Percentiles rank a stretch among this genome's conserved stretches.
phyloP scores from a whole-genome alignment of 768 basidiomycete genomes.

The Podaxis mareebaensis region DNA sequence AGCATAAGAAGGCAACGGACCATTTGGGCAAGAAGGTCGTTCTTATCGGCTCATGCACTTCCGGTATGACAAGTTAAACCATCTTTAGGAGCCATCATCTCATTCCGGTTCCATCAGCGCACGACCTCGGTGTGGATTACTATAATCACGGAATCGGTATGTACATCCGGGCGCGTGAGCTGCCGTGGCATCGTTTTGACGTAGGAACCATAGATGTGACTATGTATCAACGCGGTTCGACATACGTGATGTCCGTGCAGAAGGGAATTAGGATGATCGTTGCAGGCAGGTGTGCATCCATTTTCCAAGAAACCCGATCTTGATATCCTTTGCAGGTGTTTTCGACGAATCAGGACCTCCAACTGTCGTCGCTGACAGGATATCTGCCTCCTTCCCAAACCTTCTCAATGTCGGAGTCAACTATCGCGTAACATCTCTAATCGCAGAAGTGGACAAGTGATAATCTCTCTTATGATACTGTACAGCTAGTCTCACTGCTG shows the following conservation, averaged over 20 bases:
- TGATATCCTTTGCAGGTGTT: slow-evolving; percentile 20
- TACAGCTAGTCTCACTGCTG: neutral
- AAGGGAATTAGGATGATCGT: slow-evolving; percentile 28
- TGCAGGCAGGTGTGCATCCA: slow-evolving; percentile 14
- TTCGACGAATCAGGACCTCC: slow-evolving; percentile 51
- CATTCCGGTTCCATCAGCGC: slow-evolving; percentile 24
- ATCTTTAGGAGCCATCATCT: neutral
- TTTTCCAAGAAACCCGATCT: neutral
- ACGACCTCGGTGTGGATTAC: slow-evolving; percentile 40
- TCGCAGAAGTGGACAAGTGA: slow-evolving; percentile 16
- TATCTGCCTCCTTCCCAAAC: slow-evolving; percentile 46
- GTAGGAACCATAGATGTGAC: slow-evolving; percentile 40
- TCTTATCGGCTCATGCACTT: slow-evolving; percentile 57
- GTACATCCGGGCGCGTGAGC: slow-evolving; percentile 23
- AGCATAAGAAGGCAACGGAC: slow-evolving; percentile 45
- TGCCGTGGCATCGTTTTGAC: slow-evolving; percentile 25
- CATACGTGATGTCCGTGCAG: slow-evolving; percentile 47
- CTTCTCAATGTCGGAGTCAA: slow-evolving; percentile 20
- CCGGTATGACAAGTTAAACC: slow-evolving; percentile 27
- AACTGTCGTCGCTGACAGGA: slow-evolving; percentile 45
- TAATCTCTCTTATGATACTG: neutral
- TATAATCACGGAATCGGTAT: slow-evolving; percentile 37
- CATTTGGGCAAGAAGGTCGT: slow-evolving; percentile 59
- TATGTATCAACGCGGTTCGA: slow-evolving; percentile 51
- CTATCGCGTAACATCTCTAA: neutral